Evolutionary conservation across 441 rosid species (phyloP).

Genomic region (Pelargonium fulgidum): DNA sequence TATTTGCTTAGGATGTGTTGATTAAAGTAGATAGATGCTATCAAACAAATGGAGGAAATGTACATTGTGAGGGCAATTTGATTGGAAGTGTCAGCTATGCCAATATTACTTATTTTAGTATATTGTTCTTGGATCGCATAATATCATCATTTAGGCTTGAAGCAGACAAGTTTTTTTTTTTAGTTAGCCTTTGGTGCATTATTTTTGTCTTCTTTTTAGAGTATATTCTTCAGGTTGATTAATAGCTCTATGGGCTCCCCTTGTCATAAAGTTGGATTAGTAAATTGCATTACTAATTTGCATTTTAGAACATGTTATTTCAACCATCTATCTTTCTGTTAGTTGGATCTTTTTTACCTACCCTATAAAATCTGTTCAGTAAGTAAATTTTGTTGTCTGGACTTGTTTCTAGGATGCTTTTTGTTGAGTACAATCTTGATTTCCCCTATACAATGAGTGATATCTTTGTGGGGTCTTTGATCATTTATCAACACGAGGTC

Average conservation of each 20-base stretch:
- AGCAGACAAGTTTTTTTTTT: too few species aligned
- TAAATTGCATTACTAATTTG: not conserved
- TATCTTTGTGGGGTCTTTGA: not conserved
- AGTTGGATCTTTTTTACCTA: too few species aligned
- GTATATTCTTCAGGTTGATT: not conserved
- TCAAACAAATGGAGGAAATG: not conserved
- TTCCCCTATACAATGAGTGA: not conserved
- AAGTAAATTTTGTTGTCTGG: too few species aligned
- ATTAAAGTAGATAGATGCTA: too few species aligned
- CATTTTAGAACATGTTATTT: not conserved
- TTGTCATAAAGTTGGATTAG: not conserved
- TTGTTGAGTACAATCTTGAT: not conserved
- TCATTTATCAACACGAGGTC: not conserved
- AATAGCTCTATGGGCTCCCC: not conserved
- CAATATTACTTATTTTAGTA: not conserved
- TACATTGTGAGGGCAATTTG: not conserved
- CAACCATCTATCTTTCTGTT: too few species aligned
- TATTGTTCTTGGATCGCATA: not conserved
- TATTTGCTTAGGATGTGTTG: too few species aligned
- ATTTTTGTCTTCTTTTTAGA: not conserved
- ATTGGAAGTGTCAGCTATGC: not conserved
- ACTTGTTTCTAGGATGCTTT: not conserved
- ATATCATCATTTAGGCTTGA: not conserved
- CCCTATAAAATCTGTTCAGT: too few species aligned
- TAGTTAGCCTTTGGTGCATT: not conserved